Percentiles rank a stretch among this genome's conserved stretches.
Evolutionary conservation across 768 basidiomycete species (phyloP).

Genomic region (Hebeloma cylindrosporum): DNA sequence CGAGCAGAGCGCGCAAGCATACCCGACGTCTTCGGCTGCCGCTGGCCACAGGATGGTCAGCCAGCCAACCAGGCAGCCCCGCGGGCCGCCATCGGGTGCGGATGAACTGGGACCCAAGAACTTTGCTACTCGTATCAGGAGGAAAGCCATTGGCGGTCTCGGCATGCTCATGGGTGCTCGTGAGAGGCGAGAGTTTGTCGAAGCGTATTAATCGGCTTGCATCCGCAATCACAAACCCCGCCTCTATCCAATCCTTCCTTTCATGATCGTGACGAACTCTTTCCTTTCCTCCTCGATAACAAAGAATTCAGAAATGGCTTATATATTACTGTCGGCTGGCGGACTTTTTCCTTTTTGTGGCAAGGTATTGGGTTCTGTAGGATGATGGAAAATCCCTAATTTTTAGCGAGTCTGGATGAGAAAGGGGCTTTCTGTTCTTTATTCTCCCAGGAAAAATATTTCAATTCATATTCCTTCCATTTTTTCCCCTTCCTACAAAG

Average conservation of each 20-base stretch:
- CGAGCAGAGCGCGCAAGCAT: conserved; percentile 38
- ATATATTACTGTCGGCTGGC: conserved; percentile 26
- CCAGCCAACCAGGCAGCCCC: conserved; percentile 81
- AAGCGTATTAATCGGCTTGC: conserved; percentile 54
- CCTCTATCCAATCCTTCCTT: too few relatives aligned
- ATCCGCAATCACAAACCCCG: neutral
- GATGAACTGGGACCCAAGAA: conserved; percentile 89
- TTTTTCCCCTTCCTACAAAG: conserved; percentile 5
- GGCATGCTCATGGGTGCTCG: conserved; percentile 79
- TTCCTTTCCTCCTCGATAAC: conserved; percentile 11
- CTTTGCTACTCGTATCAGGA: conserved; percentile 82
- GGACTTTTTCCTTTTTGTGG: conserved; percentile 24
- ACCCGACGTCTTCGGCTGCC: conserved; percentile 33
- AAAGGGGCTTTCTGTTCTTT: conserved; percentile 15
- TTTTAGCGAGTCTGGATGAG: conserved; percentile 14
- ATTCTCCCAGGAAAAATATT: conserved; percentile 1
- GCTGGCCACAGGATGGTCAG: conserved; percentile 61
- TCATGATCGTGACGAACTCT: conserved; percentile 6
- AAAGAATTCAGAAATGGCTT: conserved; percentile 23
- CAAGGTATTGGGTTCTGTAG: conserved; percentile 23
- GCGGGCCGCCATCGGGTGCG: conserved; percentile 82
- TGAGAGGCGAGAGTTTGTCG: conserved; percentile 74
- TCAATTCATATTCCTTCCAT: conserved; percentile 1
- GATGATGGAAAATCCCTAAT: conserved; percentile 20
- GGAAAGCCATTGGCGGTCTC: conserved; percentile 80